A percentile compares a stretch with the other conserved stretches of the same genome.
phyloP scores from a whole-genome alignment of 164 flowering plant genomes.

The Brasenia schreberi region DNA sequence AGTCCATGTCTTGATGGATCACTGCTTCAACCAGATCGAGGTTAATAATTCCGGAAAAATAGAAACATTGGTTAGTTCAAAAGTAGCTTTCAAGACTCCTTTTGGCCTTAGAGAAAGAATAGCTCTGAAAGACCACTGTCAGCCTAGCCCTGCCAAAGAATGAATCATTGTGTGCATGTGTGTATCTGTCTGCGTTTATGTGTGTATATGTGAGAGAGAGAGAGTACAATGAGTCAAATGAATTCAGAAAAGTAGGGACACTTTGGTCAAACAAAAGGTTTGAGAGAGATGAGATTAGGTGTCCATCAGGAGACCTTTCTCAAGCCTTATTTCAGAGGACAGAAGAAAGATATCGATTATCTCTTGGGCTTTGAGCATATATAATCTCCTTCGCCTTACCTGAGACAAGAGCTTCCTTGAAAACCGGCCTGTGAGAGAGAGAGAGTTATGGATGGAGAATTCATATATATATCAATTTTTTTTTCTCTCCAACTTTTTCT shows the following conservation, averaged over 20 bases:
- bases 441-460: background rate
- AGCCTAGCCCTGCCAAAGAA: too few species aligned
- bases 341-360: background rate
- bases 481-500: slow-evolving; percentile 6
- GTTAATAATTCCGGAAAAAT: too few species aligned
- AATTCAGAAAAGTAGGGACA: background rate
- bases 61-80: too few species aligned
- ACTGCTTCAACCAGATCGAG: too few species aligned
- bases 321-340: background rate
- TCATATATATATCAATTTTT: background rate
- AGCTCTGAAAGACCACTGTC: too few species aligned
- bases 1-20: too few species aligned
- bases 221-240: background rate
- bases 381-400: slow-evolving; percentile 55
- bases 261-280: background rate
- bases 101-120: too few species aligned
- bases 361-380: slow-evolving; percentile 18
- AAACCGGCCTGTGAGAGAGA: slow-evolving; percentile 5
- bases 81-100: too few species aligned
- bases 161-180: too few species aligned
- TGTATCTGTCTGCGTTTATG: too few species aligned
- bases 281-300: background rate
- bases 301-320: background rate
- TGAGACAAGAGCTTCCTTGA: slow-evolving; percentile 16
- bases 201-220: background rate